Evolutionary conservation across 352 stramenopile genomes (phyloP).

Genomic region (Pythium aristosporum): DNA sequence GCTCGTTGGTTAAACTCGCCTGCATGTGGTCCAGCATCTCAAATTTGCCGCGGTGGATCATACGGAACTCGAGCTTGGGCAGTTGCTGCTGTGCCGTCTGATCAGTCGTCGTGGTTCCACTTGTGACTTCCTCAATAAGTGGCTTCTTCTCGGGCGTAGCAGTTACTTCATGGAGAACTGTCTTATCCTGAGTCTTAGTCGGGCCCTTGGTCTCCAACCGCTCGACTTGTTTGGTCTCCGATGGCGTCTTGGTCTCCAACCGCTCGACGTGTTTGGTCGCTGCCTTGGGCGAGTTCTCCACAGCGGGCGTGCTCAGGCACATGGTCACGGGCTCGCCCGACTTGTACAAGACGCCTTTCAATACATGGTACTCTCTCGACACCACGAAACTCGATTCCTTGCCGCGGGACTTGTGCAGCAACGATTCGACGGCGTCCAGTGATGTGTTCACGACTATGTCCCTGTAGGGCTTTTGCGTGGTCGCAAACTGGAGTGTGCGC

Average conservation of each 20-base stretch:
- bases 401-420: constrained; percentile 43
- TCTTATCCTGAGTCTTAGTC: neutral
- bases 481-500: constrained; percentile 69
- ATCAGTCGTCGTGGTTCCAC: neutral
- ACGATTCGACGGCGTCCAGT: constrained; percentile 79
- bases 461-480: constrained; percentile 55
- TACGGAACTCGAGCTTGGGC: constrained; percentile 53
- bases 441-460: constrained; percentile 88
- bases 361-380: constrained; percentile 64
- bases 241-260: neutral
- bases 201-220: neutral
- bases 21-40: constrained; percentile 79
- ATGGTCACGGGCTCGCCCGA: constrained; percentile 73
- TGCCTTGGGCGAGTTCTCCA: neutral
- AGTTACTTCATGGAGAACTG: constrained; percentile 6
- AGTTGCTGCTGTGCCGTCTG: neutral
- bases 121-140: neutral
- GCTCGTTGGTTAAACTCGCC: constrained; percentile 30
- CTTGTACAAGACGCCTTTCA: constrained; percentile 89
- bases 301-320: constrained; percentile 41
- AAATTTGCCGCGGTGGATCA: constrained; percentile 69
- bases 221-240: neutral
- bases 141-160: neutral
- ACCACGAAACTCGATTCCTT: constrained; percentile 25
- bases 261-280: neutral